Base-by-base conservation (phyloP, 495 filamentous ascomycete genomes). In the Neurospora tetraspora region DNA sequence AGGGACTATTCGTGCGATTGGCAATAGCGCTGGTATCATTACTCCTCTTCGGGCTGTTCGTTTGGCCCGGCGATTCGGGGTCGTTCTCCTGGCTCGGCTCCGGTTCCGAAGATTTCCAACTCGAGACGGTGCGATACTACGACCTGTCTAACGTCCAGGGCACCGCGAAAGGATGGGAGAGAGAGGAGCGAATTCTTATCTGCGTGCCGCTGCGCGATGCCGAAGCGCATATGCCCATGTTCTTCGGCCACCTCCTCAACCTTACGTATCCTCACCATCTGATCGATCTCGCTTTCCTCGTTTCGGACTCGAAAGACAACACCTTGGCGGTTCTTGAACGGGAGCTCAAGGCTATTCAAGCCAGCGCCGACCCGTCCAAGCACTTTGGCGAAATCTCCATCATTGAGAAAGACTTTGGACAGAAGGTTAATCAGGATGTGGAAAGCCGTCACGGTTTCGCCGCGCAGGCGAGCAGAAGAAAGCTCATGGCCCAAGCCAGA, bases 321-420 rank as follows among this genome's bases (percentile, higher is more conserved):
- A 99, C 96, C 3, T 83, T 97, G n/a, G 81, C 84, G 10, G 86
- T 94, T 70, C 86, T 99, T 53, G 86, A 89, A 23, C 82, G 90
- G 70, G 88, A 91, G 76, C 85, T 98, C 47, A 87, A 90, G 69
- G 91, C 91, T 39, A 83, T 98, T n/a, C 96, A 98, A 80, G 90
- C 88, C 39, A 87, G 93, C 71, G 81, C 87, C 37, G 92, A 97
- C 75, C 89, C 90, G 10, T 89, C 87, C 71, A 88, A 92, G 82
- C 88, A 90, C n/a, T 99, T 92, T 80, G 96, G 96, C 53, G 96
- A 99, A 83, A 95, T 99, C 71, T 96, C 93, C 0, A 94, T 99
- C 71, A 94, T 99, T 73, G 93, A 98, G 84, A 99, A 99, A 82
- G 96, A 99, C 80, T 99, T 99, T 81, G 96, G 96, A 2, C 96